phyloP scores from a whole-genome alignment of 1,139 yeast genomes.

The Diutina scorzettiae region DNA sequence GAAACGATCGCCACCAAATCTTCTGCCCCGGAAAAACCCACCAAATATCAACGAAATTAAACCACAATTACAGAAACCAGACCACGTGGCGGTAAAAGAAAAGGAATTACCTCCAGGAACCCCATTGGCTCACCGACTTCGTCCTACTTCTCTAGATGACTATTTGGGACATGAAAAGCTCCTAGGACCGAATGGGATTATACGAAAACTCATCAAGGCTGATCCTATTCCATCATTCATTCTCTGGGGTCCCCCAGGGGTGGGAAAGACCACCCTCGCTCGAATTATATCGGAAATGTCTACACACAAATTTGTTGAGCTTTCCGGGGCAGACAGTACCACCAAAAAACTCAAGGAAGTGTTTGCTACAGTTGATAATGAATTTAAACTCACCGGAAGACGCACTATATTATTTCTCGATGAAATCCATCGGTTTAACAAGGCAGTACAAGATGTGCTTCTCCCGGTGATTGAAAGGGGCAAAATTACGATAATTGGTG shows the following conservation, averaged over 20 bases:
- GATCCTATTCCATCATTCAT: slow-evolving; percentile 73
- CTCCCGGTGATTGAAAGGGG: slow-evolving; percentile 66
- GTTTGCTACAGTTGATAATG: slow-evolving; percentile 65
- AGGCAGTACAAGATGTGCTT: slow-evolving; percentile 80
- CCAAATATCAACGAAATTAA: not conserved
- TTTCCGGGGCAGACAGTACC: slow-evolving; percentile 77
- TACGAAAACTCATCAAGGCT: slow-evolving; percentile 53
- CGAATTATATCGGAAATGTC: slow-evolving; percentile 46
- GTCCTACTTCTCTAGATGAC: slow-evolving; percentile 66
- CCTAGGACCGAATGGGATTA: slow-evolving; percentile 60
- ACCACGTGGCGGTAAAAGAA: not conserved
- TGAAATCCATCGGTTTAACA: slow-evolving; percentile 87
- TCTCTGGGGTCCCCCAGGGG: slow-evolving; percentile 95
- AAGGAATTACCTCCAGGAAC: slow-evolving; percentile 14
- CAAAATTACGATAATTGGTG: slow-evolving; percentile 64
- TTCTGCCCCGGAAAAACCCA: too few relatives aligned
- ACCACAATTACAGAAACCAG: not conserved
- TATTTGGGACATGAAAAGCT: slow-evolving; percentile 82
- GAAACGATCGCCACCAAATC: not conserved
- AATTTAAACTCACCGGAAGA: slow-evolving; percentile 49
- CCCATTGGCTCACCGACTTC: slow-evolving; percentile 80
- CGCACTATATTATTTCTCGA: slow-evolving; percentile 77
- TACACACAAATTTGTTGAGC: slow-evolving; percentile 54
- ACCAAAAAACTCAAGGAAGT: slow-evolving; percentile 59
- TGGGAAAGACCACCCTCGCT: slow-evolving; percentile 79